Evolutionary conservation across 331 rosid species (phyloP).

Genomic region (Ulmus americana): DNA sequence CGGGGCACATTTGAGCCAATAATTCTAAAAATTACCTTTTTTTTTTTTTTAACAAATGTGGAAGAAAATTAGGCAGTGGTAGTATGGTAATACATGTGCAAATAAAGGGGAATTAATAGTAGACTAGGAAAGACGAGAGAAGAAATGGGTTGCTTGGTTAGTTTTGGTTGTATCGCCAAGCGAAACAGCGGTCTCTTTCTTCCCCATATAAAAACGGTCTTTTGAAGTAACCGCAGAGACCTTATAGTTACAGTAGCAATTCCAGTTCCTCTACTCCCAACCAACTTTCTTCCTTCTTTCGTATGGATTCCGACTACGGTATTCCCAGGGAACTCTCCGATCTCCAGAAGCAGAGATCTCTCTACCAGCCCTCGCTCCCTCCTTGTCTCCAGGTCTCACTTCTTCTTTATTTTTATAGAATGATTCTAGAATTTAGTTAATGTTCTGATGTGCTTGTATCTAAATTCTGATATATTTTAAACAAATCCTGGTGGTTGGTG

Average conservation of each 20-base stretch:
- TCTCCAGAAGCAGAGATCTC: conserved; percentile 72
- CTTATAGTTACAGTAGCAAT: neutral
- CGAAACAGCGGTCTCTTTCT: neutral
- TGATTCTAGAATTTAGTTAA: neutral
- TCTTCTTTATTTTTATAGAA: too few species aligned
- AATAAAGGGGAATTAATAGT: neutral
- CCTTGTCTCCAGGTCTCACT: conserved; percentile 79
- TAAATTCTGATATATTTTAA: neutral
- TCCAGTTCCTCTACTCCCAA: conserved; percentile 3
- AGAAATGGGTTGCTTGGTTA: conserved; percentile 3
- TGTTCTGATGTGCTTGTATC: neutral
- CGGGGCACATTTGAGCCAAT: too few species aligned
- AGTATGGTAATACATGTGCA: neutral
- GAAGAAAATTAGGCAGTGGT: neutral
- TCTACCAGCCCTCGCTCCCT: conserved; percentile 77
- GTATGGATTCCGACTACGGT: conserved; percentile 95
- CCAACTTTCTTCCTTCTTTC: neutral
- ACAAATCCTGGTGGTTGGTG: neutral
- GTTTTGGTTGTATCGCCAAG: conserved; percentile 31
- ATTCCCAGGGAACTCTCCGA: conserved; percentile 93
- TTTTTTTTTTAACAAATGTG: too few species aligned
- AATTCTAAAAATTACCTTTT: too few species aligned
- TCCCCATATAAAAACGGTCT: conserved; percentile 6
- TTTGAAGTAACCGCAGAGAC: neutral
- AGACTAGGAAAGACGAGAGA: neutral